phyloP scores from a whole-genome alignment of 371 early-diverging fungal genomes.

The Syncephalis plumigaleata region DNA sequence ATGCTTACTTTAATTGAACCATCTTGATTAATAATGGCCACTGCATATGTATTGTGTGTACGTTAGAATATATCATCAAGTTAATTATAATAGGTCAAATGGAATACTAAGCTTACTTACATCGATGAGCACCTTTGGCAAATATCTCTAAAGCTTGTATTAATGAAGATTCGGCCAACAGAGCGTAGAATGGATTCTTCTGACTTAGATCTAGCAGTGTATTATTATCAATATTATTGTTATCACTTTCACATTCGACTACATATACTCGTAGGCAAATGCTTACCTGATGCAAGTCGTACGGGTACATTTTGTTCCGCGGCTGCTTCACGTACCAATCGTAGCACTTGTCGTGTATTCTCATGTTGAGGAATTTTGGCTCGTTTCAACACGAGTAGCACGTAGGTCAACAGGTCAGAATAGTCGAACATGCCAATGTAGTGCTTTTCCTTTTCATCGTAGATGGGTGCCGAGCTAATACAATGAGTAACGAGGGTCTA shows the following conservation, averaged over 20 bases:
- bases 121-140: slow-evolving; percentile 42
- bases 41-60: too few relatives aligned
- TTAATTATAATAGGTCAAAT: too few relatives aligned
- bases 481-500: not conserved
- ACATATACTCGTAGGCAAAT: slow-evolving; percentile 1
- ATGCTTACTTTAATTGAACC: too few relatives aligned
- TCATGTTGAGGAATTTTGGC: slow-evolving; percentile 1
- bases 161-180: slow-evolving; percentile 42
- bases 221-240: not conserved
- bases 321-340: slow-evolving; percentile 23
- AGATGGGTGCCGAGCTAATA: slow-evolving; percentile 40
- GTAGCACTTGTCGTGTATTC: slow-evolving; percentile 18
- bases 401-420: slow-evolving; percentile 36
- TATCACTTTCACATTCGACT: slow-evolving; percentile 3
- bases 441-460: slow-evolving; percentile 15
- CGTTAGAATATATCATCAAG: too few relatives aligned
- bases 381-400: slow-evolving; percentile 14
- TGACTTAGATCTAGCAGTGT: slow-evolving; percentile 31
- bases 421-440: slow-evolving; percentile 67
- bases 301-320: slow-evolving; percentile 27
- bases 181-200: slow-evolving; percentile 54
- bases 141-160: slow-evolving; percentile 46
- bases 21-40: too few relatives aligned
- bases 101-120: slow-evolving; percentile 9
- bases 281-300: slow-evolving; percentile 26